Evolutionary conservation across 2,329 filamentous ascomycete genomes (phyloP), one percentile per base, ranked within the genome.

Genomic region (Monosporascus ibericus): DNA sequence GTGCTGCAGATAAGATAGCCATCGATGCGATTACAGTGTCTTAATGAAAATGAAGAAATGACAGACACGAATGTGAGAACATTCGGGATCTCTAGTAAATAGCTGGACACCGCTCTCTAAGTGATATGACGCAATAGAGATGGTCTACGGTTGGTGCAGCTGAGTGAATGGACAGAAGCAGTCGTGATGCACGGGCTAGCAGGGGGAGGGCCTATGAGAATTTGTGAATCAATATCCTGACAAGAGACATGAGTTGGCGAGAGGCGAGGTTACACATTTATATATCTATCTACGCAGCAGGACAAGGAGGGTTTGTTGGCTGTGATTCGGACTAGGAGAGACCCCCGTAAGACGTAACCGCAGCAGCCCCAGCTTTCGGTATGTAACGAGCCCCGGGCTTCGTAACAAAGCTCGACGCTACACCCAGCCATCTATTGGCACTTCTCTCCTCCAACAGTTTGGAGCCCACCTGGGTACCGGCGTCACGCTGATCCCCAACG

Each of bases 1-100:
- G 84, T 63, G 88, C 88, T 64, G 81, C 74, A 55, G 80, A 75
- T 55, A 86, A 71, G 61, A 70, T 69, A 58, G 81, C 72, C 81
- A 85, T 85, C 53, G 42, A 48, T 54, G 44, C 37, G 22, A 27
- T 38, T 25, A 37, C 39, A n/a, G 34, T 34, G 14, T 15, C 7
- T 39, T 20, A 22, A 22, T 36, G 18, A 34, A 48, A 44, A 40
- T 55, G 27, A 7, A 20, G 24, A 11, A 18, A 47, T 46, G 6
- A 18, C 47, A 40, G 34, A 22, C 37, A 39, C n/a, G 30, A 18
- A 25, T 8, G 24, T 42, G 37, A 39, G 39, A 50, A 22, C 30
- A 20, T 18, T 38, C 25, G 27, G 18, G 22, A 24, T 18, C 17
- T 30, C 18, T 14, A 38, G 14, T 22, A 48, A 11, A 38, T 34